Evolutionary conservation across 129 eudicot species (phyloP), one percentile per base, ranked within the genome.

Genomic region (Mikania micrantha): DNA sequence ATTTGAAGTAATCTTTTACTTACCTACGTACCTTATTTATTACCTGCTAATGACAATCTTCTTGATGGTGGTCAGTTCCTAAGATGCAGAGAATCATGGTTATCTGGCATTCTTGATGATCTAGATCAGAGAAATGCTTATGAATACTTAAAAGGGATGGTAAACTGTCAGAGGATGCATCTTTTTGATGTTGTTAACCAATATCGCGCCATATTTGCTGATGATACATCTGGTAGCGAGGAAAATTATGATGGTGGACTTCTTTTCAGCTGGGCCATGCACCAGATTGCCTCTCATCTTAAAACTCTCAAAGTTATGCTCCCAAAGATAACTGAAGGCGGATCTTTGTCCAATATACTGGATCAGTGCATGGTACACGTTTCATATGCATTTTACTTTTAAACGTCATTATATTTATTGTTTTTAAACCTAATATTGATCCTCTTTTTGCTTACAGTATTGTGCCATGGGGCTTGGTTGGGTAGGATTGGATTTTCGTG

Each of bases 181-280:
- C 96, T 94, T 69, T 94, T 94, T 79, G 99, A 94, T 79, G 97
- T 94, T 73, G 99, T 94, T 28, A 94, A 94, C 83, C 99, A 94
- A 74, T 94, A 94, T 52, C 86, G 99, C 53, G 99, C 99, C 48
- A 89, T 94, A 82, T 94, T 94, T 24, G 86, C 95, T 31, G 99
- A 94, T 79, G 97, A 94, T 70, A 89, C 96, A 64, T 94, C 99
- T 8, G 99, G 91, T 70, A 94, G 89, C 77, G 99, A 94, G 80
- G 99, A 89, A 69, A 94, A 94, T 68, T 80, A 90, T 78, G 99
- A 94, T 78, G 97, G 99, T 0, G 99, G 99, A 44, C 99, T 94
- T 83, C 93, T 94, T 47, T 94, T 94, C 80, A 90, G 95, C 64
- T 94, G 99, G 99, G 90, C 97, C 67, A 89, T 88, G 86, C 99